Conservation (phyloP, 2,329 filamentous ascomycete genomes). For the Cladosporium sp. region DNA sequence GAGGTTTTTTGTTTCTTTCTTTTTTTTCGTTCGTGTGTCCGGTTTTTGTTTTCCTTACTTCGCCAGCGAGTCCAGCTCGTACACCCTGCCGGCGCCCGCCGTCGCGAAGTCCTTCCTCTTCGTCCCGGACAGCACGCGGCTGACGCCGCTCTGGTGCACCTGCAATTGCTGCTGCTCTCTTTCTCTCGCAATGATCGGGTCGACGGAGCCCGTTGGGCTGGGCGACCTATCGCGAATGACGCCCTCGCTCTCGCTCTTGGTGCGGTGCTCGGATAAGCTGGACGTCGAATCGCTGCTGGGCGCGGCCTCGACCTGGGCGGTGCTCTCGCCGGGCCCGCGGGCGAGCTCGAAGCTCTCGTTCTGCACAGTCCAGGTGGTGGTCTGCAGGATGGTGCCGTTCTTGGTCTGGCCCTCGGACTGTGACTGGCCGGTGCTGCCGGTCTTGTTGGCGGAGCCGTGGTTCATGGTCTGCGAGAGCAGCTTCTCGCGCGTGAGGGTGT, state of each 20-base stretch:
- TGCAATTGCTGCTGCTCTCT: not conserved
- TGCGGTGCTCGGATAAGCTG: not conserved
- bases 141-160: not conserved
- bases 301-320: not conserved
- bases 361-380: constrained; percentile 9
- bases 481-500: constrained; percentile 51
- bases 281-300: not conserved
- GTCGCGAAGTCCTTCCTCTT: constrained; percentile 2
- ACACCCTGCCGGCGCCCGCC: not conserved
- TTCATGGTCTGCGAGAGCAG: constrained; percentile 40
- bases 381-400: constrained; percentile 4
- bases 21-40: no score
- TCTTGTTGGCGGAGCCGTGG: not conserved
- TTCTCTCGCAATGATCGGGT: constrained; percentile 6
- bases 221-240: constrained; percentile 3
- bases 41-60: not conserved
- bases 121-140: not conserved
- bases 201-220: constrained; percentile 7
- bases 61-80: constrained; percentile 1
- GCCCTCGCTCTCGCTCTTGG: constrained; percentile 1
- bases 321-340: not conserved
- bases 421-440: not conserved
- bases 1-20: not conserved
- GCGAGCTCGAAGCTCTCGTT: constrained; percentile 7
- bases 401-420: constrained; percentile 2